Base-by-base conservation (phyloP, 805 yeast species). In the Ogataea nitratoaversa region DNA sequence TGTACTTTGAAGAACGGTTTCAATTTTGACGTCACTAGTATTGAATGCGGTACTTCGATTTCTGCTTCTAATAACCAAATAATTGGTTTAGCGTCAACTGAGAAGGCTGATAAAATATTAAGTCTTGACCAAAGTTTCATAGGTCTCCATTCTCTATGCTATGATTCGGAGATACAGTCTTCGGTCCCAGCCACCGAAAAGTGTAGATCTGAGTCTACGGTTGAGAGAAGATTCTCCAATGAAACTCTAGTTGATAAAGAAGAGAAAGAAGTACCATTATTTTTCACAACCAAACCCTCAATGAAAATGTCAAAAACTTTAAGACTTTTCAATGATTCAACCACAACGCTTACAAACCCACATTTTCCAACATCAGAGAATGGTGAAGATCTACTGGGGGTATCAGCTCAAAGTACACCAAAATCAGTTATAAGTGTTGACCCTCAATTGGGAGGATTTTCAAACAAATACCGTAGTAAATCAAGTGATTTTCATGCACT, bases 11-110 rank as follows among this genome's bases (percentile, higher is more conserved):
- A 65, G 39, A 73, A 70, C 45, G 78, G 79, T 0, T 49, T 76
- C 19, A 56, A 63, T 32, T 18, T 43, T 19, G 53, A 54, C 30
- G 44, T 44, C 18, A 38, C 46, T 5, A 35, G 27, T 29, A 33
- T 39, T 25, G 54, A 76, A 56, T 77, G 83, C 57, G 84, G 84
- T 9, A 78, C 82, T 0, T 44, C 68, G n/a, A 66, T 78, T n/a
- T 81, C 82, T 0, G 82, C 81, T 1, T 73, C 82, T 27, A 72
- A 75, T 49, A 66, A 71, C 28, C 63, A 66, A 11, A 72, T 79
- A 14, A 61, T 74, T 14, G 68, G 65, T 19, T 56, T 79, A 63
- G 62, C 69, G n/a, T 60, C 71, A 2, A 52, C 69, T 13, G 54
- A 60, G 36, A 14, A 35, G 2, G 34, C 42, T 12, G 39, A 43